These are phyloP conservation scores for Stevia rebaudiana DNA, from an alignment of 140 eudicot species.

Conservation along the genomic window DNA sequence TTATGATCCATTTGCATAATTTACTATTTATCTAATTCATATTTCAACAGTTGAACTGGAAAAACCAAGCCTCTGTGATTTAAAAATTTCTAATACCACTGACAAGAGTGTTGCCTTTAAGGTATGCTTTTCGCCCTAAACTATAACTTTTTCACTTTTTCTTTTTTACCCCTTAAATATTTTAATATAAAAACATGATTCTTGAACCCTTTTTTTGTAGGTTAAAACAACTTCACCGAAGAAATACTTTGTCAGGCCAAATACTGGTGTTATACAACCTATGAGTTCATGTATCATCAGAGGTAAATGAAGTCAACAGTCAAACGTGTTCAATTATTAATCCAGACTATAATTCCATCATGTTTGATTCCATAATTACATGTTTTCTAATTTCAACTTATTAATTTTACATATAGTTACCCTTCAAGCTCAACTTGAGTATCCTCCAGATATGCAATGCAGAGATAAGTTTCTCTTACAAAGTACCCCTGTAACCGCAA, in stretches of 20 bases:
- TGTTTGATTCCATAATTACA: not conserved
- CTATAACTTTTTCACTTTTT: not conserved
- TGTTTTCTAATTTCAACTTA: slow-evolving; percentile 20
- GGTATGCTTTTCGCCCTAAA: slow-evolving; percentile 32
- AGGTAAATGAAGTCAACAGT: slow-evolving; percentile 34
- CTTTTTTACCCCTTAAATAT: not conserved
- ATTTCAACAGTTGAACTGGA: slow-evolving; percentile 68
- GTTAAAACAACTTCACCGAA: slow-evolving; percentile 94
- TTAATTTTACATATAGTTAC: slow-evolving; percentile 47
- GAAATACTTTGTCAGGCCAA: slow-evolving; percentile 90
- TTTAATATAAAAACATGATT: not conserved
- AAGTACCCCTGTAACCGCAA: slow-evolving; percentile 48
- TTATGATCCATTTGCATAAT: slow-evolving; percentile 1
- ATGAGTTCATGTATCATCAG: slow-evolving; percentile 65
- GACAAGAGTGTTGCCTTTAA: slow-evolving; percentile 75
- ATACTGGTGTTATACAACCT: slow-evolving; percentile 79
- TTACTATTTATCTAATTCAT: not conserved
- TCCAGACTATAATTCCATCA: not conserved
- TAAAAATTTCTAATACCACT: slow-evolving; percentile 66
- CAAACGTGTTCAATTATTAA: not conserved
- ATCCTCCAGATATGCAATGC: slow-evolving; percentile 81
- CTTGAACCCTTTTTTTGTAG: slow-evolving; percentile 25
- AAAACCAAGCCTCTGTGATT: slow-evolving; percentile 77
- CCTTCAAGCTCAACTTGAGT: slow-evolving; percentile 70
- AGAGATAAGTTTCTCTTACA: slow-evolving; percentile 74